phyloP scores from a whole-genome alignment of 2,329 filamentous ascomycete species.

The Ophiostoma perfectum region DNA sequence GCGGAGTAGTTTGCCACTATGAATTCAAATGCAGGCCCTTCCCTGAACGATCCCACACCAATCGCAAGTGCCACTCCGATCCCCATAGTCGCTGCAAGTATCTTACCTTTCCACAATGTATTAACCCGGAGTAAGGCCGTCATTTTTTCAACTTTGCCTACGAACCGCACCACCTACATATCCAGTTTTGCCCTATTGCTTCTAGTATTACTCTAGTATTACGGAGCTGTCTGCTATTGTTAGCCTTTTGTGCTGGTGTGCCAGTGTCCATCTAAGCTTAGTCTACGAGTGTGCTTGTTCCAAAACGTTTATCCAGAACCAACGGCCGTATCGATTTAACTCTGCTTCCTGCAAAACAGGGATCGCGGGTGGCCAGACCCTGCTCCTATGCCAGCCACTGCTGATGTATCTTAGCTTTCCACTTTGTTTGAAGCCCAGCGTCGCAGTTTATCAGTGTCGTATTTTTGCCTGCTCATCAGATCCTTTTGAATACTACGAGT shows the following conservation, averaged over 20 bases:
- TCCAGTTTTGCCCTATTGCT: background rate
- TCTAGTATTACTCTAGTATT: background rate
- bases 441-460: background rate
- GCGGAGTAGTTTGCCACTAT: constrained; percentile 9
- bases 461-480: background rate
- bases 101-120: background rate
- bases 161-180: background rate
- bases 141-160: constrained; percentile 3
- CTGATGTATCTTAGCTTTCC: background rate
- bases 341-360: background rate
- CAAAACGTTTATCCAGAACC: constrained; percentile 6
- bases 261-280: too few relatives aligned
- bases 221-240: background rate
- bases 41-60: background rate
- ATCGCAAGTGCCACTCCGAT: background rate
- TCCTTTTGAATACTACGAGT: background rate
- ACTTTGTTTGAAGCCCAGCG: background rate
- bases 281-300: background rate
- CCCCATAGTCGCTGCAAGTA: background rate
- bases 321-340: background rate
- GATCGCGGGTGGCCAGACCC: background rate
- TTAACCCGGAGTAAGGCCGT: constrained; percentile 13
- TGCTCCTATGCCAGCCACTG: background rate
- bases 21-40: constrained; percentile 4
- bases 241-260: background rate